A percentile compares a stretch with the other conserved stretches of the same genome.
These are phyloP conservation scores for Alternaria longipes DNA, from an alignment of 2,329 filamentous ascomycete species.

Conservation along the genomic window DNA sequence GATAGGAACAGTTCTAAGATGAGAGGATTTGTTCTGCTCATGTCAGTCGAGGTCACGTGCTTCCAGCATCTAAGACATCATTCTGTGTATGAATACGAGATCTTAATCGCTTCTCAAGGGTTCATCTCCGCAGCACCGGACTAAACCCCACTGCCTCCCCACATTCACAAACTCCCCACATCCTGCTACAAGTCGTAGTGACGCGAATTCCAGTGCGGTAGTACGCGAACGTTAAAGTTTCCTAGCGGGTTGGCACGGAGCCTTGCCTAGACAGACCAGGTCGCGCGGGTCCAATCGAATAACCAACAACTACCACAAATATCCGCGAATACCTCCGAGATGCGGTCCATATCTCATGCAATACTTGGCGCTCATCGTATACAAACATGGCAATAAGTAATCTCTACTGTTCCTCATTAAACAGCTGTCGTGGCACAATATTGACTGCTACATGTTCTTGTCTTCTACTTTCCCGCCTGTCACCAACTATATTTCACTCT, in stretches of 20 bases:
- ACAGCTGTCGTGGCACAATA: background rate
- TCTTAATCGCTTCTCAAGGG: background rate
- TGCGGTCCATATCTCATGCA: background rate
- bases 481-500: background rate
- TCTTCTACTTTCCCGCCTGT: background rate
- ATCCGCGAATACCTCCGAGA: background rate
- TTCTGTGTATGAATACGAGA: background rate
- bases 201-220: accelerated
- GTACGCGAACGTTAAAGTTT: background rate
- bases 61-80: background rate
- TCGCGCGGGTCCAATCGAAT: background rate
- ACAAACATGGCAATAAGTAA: background rate
- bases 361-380: background rate
- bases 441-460: background rate
- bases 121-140: background rate
- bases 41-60: background rate
- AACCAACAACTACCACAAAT: background rate
- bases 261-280: background rate
- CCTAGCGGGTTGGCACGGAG: background rate
- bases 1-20: no score
- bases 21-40: background rate
- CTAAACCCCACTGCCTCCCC: background rate
- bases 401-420: background rate
- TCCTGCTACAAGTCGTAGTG: background rate
- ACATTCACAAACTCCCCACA: background rate